Base-by-base conservation (phyloP, 2,329 filamentous ascomycete species). In the Verticillium nubilum region DNA sequence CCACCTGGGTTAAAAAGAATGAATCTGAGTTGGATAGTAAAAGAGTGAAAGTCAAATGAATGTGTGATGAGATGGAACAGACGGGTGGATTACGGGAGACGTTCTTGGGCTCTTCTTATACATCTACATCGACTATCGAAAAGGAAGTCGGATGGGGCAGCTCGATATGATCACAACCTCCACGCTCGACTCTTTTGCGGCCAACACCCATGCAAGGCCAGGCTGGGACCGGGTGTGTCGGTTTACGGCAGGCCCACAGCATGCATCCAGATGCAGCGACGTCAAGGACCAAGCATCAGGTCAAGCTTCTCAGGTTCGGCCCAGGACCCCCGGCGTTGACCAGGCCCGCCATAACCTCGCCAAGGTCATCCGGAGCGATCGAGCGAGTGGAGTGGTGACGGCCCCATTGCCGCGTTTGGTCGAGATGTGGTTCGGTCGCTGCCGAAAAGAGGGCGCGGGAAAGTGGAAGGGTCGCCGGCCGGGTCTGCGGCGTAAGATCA, bases 1-100 rank as follows among this genome's bases (percentile, higher is more conserved):
- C 61, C 61, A 58, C 60, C 63, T 59, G 65, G n/a, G 68, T 62
- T 58, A 62, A 67, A 62, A 67, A 66, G 50, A 72, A 64, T 52
- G 61, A 59, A 57, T 61, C 52, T 60, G 19, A 66, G 67, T 69
- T 57, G 68, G 61, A 19, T 72, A 50, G 42, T 66, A 27, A 73
- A 70, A 23, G 59, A 61, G 59, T 56, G 61, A 59, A 50, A 50
- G 42, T 50, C 42, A 50, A 50, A 19, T 23, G 42, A 50, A 50
- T 50, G 42, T 50, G 42, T 23, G 42, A 50, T 50, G 42, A 50
- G 19, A 25, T 23, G 42, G 19, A 25, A 12, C 9, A 31, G 29
- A 9, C 29, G 13, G 13, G 7, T 6, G 12, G 10, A 12, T 13
- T 50, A 13, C 19, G n/a, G 25, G 10, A 6, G n/a, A 19, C 42